Percentiles rank a stretch among this genome's conserved stretches.
Conservation (phyloP, 1,139 yeast genomes). For the Yamadazyma conglobata region DNA sequence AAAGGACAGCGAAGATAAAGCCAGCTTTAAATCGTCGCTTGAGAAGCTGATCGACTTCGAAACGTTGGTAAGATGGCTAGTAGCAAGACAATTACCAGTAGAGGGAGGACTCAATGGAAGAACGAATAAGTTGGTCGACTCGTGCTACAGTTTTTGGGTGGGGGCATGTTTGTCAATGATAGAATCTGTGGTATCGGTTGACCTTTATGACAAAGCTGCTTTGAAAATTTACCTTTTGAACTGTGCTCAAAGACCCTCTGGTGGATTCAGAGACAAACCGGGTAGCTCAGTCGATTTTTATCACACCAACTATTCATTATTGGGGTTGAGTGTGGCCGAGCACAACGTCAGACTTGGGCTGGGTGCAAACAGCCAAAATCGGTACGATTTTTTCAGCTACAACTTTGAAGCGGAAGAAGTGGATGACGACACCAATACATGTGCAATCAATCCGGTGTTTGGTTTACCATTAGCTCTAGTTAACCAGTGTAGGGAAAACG, state of each 20-base stretch:
- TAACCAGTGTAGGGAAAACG: conserved; percentile 19
- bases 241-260: conserved; percentile 67
- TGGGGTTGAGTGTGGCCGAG: conserved; percentile 75
- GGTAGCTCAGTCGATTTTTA: conserved; percentile 78
- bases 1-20: conserved; percentile 11
- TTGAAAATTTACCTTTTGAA: conserved; percentile 64
- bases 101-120: conserved; percentile 93
- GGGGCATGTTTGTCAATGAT: conserved; percentile 73
- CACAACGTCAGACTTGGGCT: conserved; percentile 36
- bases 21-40: conserved; percentile 16
- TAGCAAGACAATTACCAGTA: conserved; percentile 58
- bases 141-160: conserved; percentile 95
- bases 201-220: conserved; percentile 50
- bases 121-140: conserved; percentile 90
- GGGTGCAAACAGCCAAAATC: conserved; percentile 6
- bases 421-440: conserved; percentile 23
- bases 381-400: conserved; percentile 24
- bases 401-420: conserved; percentile 19
- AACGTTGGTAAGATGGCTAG: conserved; percentile 59
- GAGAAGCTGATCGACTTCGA: conserved; percentile 33
- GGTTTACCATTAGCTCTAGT: conserved; percentile 48
- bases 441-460: conserved; percentile 58
- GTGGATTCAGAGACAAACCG: conserved; percentile 90
- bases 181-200: conserved; percentile 42
- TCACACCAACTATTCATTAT: conserved; percentile 81